Evolutionary conservation across 139 green algal species (phyloP).

Genomic region (Prasinococcaceae sp.): DNA sequence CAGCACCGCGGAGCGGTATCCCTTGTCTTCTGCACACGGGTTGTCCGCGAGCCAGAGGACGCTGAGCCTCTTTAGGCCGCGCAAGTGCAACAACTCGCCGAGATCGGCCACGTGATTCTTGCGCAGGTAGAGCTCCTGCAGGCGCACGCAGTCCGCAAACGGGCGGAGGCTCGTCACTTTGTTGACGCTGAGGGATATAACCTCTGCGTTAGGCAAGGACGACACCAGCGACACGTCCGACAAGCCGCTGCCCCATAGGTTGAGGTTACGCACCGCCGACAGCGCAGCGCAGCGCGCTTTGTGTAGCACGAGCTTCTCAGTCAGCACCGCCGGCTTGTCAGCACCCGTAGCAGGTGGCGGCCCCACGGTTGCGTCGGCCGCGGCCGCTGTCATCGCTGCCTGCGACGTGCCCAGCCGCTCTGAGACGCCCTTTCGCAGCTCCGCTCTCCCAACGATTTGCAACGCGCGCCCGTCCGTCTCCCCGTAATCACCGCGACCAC

Average conservation of each 20-base stretch:
- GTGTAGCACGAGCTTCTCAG: slow-evolving; percentile 10
- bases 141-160: slow-evolving; percentile 26
- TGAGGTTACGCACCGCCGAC: slow-evolving; percentile 6
- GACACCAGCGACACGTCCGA: slow-evolving; percentile 3
- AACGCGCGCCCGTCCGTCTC: too few relatives aligned
- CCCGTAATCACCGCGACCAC: too few relatives aligned
- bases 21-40: slow-evolving; percentile 27
- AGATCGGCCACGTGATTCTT: slow-evolving; percentile 47
- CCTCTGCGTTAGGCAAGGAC: slow-evolving; percentile 31
- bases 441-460: too few relatives aligned
- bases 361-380: too few relatives aligned
- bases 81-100: slow-evolving; percentile 33
- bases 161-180: slow-evolving; percentile 6
- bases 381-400: too few relatives aligned
- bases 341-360: too few relatives aligned
- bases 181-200: slow-evolving; percentile 49
- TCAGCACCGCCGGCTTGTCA: background rate
- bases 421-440: too few relatives aligned
- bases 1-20: slow-evolving; percentile 30
- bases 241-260: slow-evolving; percentile 7
- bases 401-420: too few relatives aligned
- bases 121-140: slow-evolving; percentile 44
- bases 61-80: slow-evolving; percentile 17
- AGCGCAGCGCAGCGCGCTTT: background rate
- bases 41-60: slow-evolving; percentile 55